A percentile compares a stretch with the other conserved stretches of the same genome.
These are phyloP conservation scores for Xylariaceae sp. DNA, from an alignment of 2,329 filamentous ascomycete species.

Conservation along the genomic window DNA sequence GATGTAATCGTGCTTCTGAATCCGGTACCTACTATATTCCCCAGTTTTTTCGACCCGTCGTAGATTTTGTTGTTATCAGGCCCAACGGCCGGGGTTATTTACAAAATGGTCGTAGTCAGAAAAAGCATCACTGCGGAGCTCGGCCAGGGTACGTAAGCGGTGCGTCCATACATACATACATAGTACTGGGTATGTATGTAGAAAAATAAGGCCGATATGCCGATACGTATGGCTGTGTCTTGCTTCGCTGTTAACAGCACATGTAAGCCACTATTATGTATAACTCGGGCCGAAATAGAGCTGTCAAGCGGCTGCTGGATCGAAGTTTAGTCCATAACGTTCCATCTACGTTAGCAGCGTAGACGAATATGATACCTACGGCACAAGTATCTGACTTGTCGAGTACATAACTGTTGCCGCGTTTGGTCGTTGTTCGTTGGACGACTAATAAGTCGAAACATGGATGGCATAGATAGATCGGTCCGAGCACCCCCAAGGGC, in stretches of 20 bases:
- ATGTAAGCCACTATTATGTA: constrained; percentile 11
- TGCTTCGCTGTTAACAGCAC: constrained; percentile 10
- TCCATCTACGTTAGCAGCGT: background rate
- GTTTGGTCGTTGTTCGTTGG: background rate
- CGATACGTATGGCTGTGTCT: constrained; percentile 3
- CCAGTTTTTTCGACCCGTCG: constrained; percentile 4
- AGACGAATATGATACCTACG: background rate
- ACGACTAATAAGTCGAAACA: background rate
- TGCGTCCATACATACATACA: no score
- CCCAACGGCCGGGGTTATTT: constrained; percentile 1
- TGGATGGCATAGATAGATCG: background rate
- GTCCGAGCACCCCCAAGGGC: background rate
- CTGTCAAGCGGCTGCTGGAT: constrained; percentile 3
- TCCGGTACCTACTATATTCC: constrained; percentile 6
- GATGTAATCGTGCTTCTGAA: constrained; percentile 21
- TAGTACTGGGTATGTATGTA: no score
- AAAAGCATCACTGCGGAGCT: background rate
- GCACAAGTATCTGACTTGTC: background rate
- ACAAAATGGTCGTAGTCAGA: background rate
- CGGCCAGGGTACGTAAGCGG: constrained; percentile 4
- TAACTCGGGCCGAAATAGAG: constrained; percentile 22
- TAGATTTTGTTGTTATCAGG: constrained; percentile 1
- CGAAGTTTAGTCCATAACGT: background rate
- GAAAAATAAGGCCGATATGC: background rate
- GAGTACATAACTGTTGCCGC: background rate